Evolutionary conservation across 23 red algal species (phyloP), one percentile per base, ranked within the genome.

Genomic region (Gracilariopsis chorda): DNA sequence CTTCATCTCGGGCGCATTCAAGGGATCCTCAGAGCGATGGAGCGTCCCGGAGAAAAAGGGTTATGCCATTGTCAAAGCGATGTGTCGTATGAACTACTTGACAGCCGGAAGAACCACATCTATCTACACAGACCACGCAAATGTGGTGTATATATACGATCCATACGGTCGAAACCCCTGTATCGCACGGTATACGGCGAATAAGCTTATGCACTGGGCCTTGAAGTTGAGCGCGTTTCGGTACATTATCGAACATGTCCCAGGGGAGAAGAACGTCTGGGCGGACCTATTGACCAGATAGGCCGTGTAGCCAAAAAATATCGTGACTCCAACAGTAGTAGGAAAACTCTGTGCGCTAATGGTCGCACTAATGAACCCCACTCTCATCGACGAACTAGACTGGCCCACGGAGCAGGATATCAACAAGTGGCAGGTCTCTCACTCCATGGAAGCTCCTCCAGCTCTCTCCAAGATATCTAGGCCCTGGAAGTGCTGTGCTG

Each of bases 131-230:
- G n/a, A n/a, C n/a, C n/a, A n/a, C n/a, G n/a, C n/a, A n/a, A n/a
- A n/a, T n/a, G n/a, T n/a, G n/a, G n/a, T n/a, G n/a, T n/a, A n/a
- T n/a, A n/a, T n/a, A n/a, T n/a, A n/a, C n/a, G n/a, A n/a, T n/a
- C n/a, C n/a, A n/a, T n/a, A n/a, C n/a, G n/a, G n/a, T n/a, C n/a
- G n/a, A n/a, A n/a, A n/a, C n/a, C n/a, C n/a, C n/a, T n/a, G n/a
- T n/a, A n/a, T n/a, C n/a, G n/a, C n/a, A n/a, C n/a, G n/a, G n/a
- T n/a, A n/a, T n/a, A 32, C 64, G 0, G 64, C 62, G 25, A 87
- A 40, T 28, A 51, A 71, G n/a, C 35, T 76, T 68, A 64, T 53
- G 63, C 2, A 64, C 9, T 87, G 83, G 83, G 45, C 62, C 2
- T 73, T 87, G 45, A 87, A 52, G 48, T 43, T 87, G 12, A 24